Evolutionary conservation across 2,329 filamentous ascomycete species (phyloP).

Genomic region (Diplocarpon mali): DNA sequence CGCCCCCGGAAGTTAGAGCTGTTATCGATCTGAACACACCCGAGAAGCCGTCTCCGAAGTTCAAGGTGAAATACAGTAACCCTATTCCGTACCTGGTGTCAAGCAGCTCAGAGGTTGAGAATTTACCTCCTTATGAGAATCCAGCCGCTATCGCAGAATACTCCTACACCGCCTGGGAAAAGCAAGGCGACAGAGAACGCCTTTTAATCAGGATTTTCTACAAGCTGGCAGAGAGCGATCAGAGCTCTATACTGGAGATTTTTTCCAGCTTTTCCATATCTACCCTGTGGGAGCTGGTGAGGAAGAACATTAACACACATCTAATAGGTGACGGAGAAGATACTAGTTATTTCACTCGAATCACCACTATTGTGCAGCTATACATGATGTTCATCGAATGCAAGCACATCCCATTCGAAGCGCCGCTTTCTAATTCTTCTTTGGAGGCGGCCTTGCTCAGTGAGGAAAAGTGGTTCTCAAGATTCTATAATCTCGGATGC

Average conservation of each 20-base stretch:
- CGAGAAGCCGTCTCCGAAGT: neutral
- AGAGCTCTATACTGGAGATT: conserved; percentile 3
- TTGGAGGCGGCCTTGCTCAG: neutral
- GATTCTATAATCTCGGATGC: conserved; percentile 10
- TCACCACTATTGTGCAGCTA: conserved; percentile 20
- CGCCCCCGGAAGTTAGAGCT: neutral
- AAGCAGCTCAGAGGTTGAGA: neutral
- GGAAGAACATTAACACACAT: conserved; percentile 9
- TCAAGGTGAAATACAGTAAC: too few relatives aligned
- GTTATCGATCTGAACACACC: neutral
- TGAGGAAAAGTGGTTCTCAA: conserved; percentile 2
- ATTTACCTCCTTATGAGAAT: conserved; percentile 17
- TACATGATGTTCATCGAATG: neutral
- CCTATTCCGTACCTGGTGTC: neutral
- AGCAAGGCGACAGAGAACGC: conserved; percentile 25
- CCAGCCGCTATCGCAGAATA: conserved; percentile 17
- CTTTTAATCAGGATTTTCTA: conserved; percentile 33
- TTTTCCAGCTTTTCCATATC: conserved; percentile 7
- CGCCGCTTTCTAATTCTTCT: neutral
- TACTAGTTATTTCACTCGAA: conserved; percentile 7
- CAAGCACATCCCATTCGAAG: neutral
- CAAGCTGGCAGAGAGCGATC: conserved; percentile 19
- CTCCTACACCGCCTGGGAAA: conserved; percentile 14
- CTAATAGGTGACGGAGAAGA: conserved; percentile 6
- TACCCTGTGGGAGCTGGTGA: neutral